Conservation (phyloP, 371 early-diverging fungal species). For the Saksenaea oblongispora region DNA sequence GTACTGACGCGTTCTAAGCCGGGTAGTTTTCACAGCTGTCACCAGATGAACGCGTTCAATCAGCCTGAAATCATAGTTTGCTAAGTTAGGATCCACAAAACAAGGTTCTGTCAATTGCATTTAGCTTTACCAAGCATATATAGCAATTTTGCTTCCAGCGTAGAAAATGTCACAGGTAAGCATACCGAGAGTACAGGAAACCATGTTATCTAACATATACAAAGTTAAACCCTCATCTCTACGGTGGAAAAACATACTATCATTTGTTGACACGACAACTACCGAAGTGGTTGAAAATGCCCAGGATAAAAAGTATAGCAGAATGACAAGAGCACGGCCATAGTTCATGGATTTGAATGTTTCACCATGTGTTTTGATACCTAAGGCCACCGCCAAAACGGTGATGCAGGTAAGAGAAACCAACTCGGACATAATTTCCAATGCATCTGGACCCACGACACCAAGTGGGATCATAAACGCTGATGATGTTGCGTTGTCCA, state of each 20-base stretch:
- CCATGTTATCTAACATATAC: conserved; percentile 10
- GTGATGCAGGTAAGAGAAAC: conserved; percentile 21
- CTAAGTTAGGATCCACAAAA: neutral
- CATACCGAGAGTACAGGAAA: conserved; percentile 25
- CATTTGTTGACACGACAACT: conserved; percentile 23
- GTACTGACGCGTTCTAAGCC: conserved; percentile 44
- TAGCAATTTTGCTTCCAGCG: conserved; percentile 25
- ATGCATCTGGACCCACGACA: conserved; percentile 13
- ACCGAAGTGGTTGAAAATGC: conserved; percentile 16
- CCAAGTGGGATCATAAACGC: neutral
- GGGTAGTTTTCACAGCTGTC: conserved; percentile 43
- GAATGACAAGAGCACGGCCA: conserved; percentile 15
- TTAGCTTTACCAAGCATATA: conserved; percentile 20
- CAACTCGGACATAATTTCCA: conserved; percentile 21
- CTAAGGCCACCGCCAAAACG: conserved; percentile 13
- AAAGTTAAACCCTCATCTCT: neutral
- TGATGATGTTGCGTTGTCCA: neutral
- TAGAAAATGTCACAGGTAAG: conserved; percentile 29
- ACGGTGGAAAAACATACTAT: conserved; percentile 12
- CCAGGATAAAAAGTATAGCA: conserved; percentile 20
- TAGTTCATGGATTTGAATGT: conserved; percentile 14
- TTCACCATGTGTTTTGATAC: conserved; percentile 21
- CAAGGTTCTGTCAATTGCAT: neutral
- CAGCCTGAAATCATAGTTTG: conserved; percentile 20
- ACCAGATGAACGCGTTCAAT: conserved; percentile 51